Percentiles rank a stretch among this genome's conserved stretches.
Evolutionary conservation across 805 yeast genomes (phyloP).

Genomic region (Nakazawaea ernobii): DNA sequence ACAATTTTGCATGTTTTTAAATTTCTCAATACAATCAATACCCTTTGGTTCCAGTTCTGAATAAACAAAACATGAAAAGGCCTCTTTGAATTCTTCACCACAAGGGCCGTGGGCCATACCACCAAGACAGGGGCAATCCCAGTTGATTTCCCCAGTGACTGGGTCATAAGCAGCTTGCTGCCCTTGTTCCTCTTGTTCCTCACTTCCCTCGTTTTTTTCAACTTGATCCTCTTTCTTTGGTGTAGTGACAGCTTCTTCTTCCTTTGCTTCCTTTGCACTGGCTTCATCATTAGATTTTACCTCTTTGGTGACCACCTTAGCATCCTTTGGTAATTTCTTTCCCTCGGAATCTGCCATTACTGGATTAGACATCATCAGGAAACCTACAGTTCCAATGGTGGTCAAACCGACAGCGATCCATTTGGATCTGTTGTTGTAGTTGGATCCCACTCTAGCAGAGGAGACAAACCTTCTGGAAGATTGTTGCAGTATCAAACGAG

Average conservation of each 20-base stretch:
- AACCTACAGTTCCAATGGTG: neutral
- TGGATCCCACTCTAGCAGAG: neutral
- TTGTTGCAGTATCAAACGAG: slow-evolving; percentile 1
- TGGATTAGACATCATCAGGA: neutral
- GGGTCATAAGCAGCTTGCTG: slow-evolving; percentile 81
- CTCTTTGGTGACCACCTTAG: neutral
- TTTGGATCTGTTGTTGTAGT: slow-evolving; percentile 1
- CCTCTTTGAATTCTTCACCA: slow-evolving; percentile 91
- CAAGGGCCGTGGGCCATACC: slow-evolving; percentile 99
- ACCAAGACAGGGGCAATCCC: slow-evolving; percentile 99
- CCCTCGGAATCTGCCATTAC: slow-evolving; percentile 5
- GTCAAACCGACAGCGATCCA: slow-evolving; percentile 3
- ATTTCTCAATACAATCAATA: slow-evolving; percentile 86
- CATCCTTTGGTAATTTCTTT: neutral
- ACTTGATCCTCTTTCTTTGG: neutral
- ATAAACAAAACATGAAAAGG: slow-evolving; percentile 91
- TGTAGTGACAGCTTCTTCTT: neutral
- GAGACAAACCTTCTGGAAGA: neutral
- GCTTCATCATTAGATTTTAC: no score
- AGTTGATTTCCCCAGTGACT: slow-evolving; percentile 96
- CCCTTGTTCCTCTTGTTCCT: slow-evolving; percentile 30
- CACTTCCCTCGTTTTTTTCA: slow-evolving; percentile 8
- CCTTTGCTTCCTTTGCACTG: neutral
- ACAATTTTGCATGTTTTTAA: slow-evolving; percentile 88
- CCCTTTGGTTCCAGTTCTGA: slow-evolving; percentile 96